Base-by-base conservation (phyloP, 257 asterid species). In the Lycium barbarum region DNA sequence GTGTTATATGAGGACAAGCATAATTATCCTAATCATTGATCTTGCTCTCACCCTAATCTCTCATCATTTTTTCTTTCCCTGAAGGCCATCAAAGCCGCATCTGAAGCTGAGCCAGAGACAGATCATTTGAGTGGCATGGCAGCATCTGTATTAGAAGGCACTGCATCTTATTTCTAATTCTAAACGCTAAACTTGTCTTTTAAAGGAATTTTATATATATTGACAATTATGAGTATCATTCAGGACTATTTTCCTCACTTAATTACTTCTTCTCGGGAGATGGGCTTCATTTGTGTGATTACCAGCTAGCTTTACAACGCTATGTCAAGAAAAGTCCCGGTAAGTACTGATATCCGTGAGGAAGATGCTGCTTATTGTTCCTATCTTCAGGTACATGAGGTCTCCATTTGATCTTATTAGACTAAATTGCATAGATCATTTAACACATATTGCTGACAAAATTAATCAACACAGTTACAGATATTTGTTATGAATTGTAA, bases 241-340 rank as follows among this genome's bases (percentile, higher is more conserved):
- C 93, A 97, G 99, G 99, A 86, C 83, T 97, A 88, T 90, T 94
- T 89, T 91, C 96, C 88, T 90, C 99, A 26, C 94, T 97, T 86
- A 89, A 45, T 91, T 95, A 91, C 92, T 92, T 97, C 91, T 95
- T 97, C 87, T 91, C 94, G 84, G 94, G 86, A 86, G 88, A 93
- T 86, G 96, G 98, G 65, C 36, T 84, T 87, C 97, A 94, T 87
- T 93, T 89, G 53, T 84, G 80, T 84, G 95, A 95, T 87, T 97
- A 89, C 89, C 94, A 95, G 90, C 90, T 97, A 66, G 89, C 92
- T 84, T 71, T 97, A 70, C 99, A 93, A 80, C 87, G 90, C 84
- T 87, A 36, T 85, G 82, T 86, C 81, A 94, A 92, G 90, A 91
- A 88, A 87, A 94, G 90, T 85, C 88, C 88, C 87, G 95, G 99